Base-by-base conservation (phyloP, 495 filamentous ascomycete genomes). In the Penicillium lagena region DNA sequence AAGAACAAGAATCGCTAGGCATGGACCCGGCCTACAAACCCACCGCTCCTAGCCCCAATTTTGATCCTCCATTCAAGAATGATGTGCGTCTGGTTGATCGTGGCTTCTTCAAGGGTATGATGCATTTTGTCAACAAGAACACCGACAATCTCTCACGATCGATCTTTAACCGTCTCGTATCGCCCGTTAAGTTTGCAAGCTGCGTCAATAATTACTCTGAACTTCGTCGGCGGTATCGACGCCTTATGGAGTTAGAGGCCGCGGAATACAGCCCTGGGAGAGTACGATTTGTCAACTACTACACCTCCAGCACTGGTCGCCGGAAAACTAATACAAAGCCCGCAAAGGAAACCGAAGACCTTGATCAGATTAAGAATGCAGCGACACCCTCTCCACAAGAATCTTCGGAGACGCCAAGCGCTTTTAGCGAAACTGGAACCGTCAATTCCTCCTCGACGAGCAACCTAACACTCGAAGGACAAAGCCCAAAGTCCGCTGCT, bases 281-380 rank as follows among this genome's bases (percentile, higher is more conserved):
- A 41, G 75, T 91, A 9, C 74, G 89, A 2, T 95, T 96, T 55
- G 71, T 87, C 34, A 95, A 96, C 55, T 96, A 95, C 60, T 96
- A 93, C 55, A 95, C 91, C 8, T 75, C 85, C 22, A 90, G 87
- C 43, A 85, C 83, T 5, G 90, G 89, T 12, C 50, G 52, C 34
- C 46, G 46, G 29, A 46, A 56, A 12, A 22, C 47, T 37, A 35
- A 50, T 14, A 40, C 40, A 32, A 33, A 52, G 30, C 14, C 38
- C 31, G 29, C 43, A 36, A 42, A 50, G 13, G 29, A 39, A 10
- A 30, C 7, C 11, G 34, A 33, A 7, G 15, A 31, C 6, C 11
- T 9, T 41, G 43, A 42, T 11, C 29, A 36, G 29, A 30, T 29
- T 13, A 29, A 47, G 7, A 12, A 43, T 31, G 4, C 34, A 17